Base-by-base conservation (phyloP, 371 early-diverging fungal genomes). In the Apophysomyces variabilis region DNA sequence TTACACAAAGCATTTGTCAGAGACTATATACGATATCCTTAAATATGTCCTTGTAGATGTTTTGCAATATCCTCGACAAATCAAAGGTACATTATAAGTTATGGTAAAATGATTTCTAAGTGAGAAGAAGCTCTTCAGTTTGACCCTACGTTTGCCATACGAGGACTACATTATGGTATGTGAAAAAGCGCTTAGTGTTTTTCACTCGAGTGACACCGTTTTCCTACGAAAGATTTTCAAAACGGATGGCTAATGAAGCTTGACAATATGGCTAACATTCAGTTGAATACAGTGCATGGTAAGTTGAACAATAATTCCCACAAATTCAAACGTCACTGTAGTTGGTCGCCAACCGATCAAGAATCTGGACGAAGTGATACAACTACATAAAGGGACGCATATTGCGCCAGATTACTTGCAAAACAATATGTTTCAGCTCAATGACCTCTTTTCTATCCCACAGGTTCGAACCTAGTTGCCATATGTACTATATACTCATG, bases 191-290 rank as follows among this genome's bases (percentile, higher is more conserved):
- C 2, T 5, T 54, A 36, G 13, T 38, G 58, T 43, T 6, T 58
- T 58, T 45, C 18, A 44, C 6, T 57, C 32, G 58, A 61, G 14
- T 43, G 6, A n/a, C 26, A 18, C 47, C 44, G 11, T 44, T 41
- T 21, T 26, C 36, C 64, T 50, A 21, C 8, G 9, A 21, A 50
- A 81, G 87, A 88, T 66, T 73, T 77, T 38, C 79, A 85, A 37
- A 85, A 84, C 41, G 88, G 90, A 6, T 89, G 87, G 87, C 61
- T 89, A 58, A 87, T 89, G 85, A 89, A 89, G 64, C 77, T 89
- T 38, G 90, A 89, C 65, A 82, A 84, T 38, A 83, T 80, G 75
- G 86, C 82, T 45, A 89, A 88, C 66, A 84, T 89, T 44, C 88
- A 88, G 44, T 61, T 88, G 44, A 87, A 87, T 64, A 86, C 88